phyloP scores from a whole-genome alignment of 164 flowering plant species.

The Cinnamomum micranthum region DNA sequence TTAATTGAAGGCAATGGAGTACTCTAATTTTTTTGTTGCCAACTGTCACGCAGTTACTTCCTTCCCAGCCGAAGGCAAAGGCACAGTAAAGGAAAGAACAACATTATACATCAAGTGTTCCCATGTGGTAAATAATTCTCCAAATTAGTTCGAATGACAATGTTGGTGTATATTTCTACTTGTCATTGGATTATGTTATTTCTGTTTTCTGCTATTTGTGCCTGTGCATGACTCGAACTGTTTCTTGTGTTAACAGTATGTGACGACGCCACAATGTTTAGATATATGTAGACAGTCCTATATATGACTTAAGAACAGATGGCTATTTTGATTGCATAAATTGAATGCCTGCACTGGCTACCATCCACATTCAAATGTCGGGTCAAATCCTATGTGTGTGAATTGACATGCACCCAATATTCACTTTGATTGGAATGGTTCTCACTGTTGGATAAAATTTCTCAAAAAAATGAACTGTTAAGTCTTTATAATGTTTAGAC shows the following conservation, averaged over 20 bases:
- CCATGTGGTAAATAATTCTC: conserved; percentile 9
- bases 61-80: conserved; percentile 62
- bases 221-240: not conserved
- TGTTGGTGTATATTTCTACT: not conserved
- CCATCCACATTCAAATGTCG: no score
- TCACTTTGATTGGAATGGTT: no score
- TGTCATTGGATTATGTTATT: not conserved
- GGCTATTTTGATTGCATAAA: no score
- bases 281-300: not conserved
- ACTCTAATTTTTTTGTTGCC: not conserved
- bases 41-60: conserved; percentile 59
- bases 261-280: not conserved
- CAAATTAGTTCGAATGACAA: conserved; percentile 8
- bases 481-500: no score
- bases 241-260: not conserved
- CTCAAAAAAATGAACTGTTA: no score
- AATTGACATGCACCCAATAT: no score
- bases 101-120: conserved; percentile 7
- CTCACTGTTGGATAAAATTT: no score
- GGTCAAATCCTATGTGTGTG: no score
- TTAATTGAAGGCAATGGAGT: not conserved
- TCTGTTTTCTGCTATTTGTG: not conserved
- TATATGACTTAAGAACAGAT: not conserved
- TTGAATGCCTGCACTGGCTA: no score
- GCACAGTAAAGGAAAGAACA: conserved; percentile 29